Evolutionary conservation across 2,329 filamentous ascomycete genomes (phyloP).

Genomic region (Fusarium sp.): DNA sequence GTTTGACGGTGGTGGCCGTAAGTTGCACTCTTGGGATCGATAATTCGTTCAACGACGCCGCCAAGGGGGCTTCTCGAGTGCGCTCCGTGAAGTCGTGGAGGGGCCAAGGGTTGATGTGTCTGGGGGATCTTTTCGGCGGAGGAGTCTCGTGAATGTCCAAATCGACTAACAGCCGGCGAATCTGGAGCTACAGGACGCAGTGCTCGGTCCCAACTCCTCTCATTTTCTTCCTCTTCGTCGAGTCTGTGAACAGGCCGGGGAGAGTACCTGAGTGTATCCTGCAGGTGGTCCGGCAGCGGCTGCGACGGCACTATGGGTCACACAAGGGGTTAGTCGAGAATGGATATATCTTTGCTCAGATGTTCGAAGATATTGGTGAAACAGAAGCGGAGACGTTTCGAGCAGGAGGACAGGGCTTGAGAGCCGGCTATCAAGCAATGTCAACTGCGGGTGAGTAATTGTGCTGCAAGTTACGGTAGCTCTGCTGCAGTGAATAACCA

Average conservation of each 20-base stretch:
- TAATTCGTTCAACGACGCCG: constrained; percentile 63
- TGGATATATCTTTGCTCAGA: constrained; percentile 27
- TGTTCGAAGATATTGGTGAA: constrained; percentile 39
- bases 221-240: constrained; percentile 66
- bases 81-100: constrained; percentile 57
- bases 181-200: constrained; percentile 61
- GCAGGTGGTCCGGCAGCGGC: constrained; percentile 67
- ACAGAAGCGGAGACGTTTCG: constrained; percentile 31
- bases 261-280: constrained; percentile 65
- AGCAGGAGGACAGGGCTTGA: constrained; percentile 29
- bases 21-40: constrained; percentile 65
- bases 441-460: constrained; percentile 7
- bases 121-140: constrained; percentile 66
- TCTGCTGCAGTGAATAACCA: constrained; percentile 1
- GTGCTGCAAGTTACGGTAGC: constrained; percentile 1
- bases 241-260: constrained; percentile 63
- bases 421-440: constrained; percentile 18
- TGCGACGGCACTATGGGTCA: constrained; percentile 66
- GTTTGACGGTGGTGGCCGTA: constrained; percentile 96
- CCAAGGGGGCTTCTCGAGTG: constrained; percentile 57
- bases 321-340: constrained; percentile 46
- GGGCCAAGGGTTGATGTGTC: constrained; percentile 49
- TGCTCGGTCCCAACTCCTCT: constrained; percentile 64
- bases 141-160: constrained; percentile 69
- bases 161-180: constrained; percentile 55